Conservation (phyloP, 768 basidiomycete species). For the Panellus pusillus region DNA sequence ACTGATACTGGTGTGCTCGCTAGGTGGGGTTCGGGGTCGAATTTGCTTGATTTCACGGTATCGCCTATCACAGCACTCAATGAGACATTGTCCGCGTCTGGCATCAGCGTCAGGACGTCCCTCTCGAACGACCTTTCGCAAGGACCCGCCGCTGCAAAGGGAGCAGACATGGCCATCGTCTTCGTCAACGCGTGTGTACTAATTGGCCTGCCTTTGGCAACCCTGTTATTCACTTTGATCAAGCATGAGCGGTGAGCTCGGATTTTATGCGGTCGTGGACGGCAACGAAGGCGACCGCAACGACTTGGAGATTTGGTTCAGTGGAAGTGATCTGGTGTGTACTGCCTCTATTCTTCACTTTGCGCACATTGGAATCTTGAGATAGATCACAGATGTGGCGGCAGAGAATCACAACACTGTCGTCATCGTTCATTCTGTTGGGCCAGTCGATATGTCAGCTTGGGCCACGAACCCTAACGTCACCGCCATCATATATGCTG, state of each 20-base stretch:
- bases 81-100: conserved; percentile 34
- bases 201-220: not conserved
- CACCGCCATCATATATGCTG: conserved; percentile 55
- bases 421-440: conserved; percentile 78
- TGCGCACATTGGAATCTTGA: too few relatives aligned
- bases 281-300: conserved; percentile 63
- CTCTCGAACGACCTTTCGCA: conserved; percentile 43
- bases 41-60: conserved; percentile 44
- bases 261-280: conserved; percentile 58
- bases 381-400: conserved; percentile 57
- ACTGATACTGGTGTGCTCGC: not conserved
- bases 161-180: conserved; percentile 59
- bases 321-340: conserved; percentile 48
- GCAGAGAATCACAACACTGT: conserved; percentile 73
- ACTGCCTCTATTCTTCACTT: not conserved
- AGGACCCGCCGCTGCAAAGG: conserved; percentile 40
- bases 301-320: conserved; percentile 58
- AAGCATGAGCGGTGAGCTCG: conserved; percentile 53
- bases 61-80: conserved; percentile 50
- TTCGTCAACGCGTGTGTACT: conserved; percentile 54
- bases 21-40: conserved; percentile 55
- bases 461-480: conserved; percentile 47
- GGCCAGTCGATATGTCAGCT: conserved; percentile 44
- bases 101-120: conserved; percentile 42
- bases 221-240: conserved; percentile 31